Evolutionary conservation across 495 filamentous ascomycete genomes (phyloP).

Genomic region (Penicillium paradoxum): DNA sequence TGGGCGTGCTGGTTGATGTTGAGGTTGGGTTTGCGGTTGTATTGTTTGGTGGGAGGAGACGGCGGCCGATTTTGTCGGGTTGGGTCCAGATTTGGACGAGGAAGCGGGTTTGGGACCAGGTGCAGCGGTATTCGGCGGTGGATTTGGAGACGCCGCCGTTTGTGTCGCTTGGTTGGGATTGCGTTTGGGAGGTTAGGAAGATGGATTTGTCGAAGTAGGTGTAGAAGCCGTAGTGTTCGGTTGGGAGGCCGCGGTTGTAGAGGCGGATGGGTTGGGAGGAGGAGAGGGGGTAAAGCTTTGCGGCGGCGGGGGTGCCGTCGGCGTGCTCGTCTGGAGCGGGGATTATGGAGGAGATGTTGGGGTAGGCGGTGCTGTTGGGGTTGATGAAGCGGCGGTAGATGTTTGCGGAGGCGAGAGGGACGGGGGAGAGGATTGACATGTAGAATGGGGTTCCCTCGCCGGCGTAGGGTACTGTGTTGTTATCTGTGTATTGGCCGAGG

Average conservation of each 20-base stretch:
- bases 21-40: slow-evolving; percentile 15
- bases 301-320: slow-evolving; percentile 67
- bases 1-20: slow-evolving; percentile 10
- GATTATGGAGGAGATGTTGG: slow-evolving; percentile 50
- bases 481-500: slow-evolving; percentile 79
- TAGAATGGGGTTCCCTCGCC: slow-evolving; percentile 52
- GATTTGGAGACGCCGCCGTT: slow-evolving; percentile 59
- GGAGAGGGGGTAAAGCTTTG: slow-evolving; percentile 61
- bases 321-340: slow-evolving; percentile 55
- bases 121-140: slow-evolving; percentile 65
- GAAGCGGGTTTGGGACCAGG: slow-evolving; percentile 79
- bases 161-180: slow-evolving; percentile 45
- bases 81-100: slow-evolving; percentile 88
- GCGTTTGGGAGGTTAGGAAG: slow-evolving; percentile 58
- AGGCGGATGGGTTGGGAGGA: slow-evolving; percentile 75
- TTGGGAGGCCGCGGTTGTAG: slow-evolving; percentile 71
- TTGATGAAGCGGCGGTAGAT: slow-evolving; percentile 23
- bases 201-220: slow-evolving; percentile 86
- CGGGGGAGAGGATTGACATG: slow-evolving; percentile 39
- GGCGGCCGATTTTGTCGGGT: slow-evolving; percentile 34
- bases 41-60: slow-evolving; percentile 33
- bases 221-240: slow-evolving; percentile 93
- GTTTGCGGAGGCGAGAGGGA: slow-evolving; percentile 21
- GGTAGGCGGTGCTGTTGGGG: slow-evolving; percentile 24
- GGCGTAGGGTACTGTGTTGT: slow-evolving; percentile 50